Base-by-base conservation (phyloP, 371 early-diverging fungal species). In the Mucor racemosus region DNA sequence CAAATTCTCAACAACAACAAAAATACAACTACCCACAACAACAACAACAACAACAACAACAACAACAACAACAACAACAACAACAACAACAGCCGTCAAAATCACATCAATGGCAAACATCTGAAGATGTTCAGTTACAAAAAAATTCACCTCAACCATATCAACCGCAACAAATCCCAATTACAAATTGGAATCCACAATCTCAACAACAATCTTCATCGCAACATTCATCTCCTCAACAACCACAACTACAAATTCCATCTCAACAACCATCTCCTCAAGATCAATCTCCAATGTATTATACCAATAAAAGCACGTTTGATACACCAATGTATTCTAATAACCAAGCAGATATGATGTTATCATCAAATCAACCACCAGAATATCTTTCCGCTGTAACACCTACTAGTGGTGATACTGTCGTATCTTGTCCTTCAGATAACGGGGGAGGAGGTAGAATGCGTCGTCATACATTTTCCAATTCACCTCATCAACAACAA, bases 401-500 rank as follows among this genome's bases (percentile, higher is more conserved):
- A 5, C 26, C 31, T n/a, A 36, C 53, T 15, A 40, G 7, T 48
- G 19, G 15, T 26, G 36, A 62, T 10, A 33, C 36, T 13, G 26
- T 15, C 5, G 36, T 40, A 14, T 17, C 38, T 4, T n/a, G 39
- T 3, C 19, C 34, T 39, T 21, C 36, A 0, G 40, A 11, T 39
- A 13, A 58, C 4, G 17, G 19, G 1, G 17, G n/a, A 53, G 26
- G 19, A 53, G 17, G 19, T 17, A 42, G 54, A 53, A 39, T 36
- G 38, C 65, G 65, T 39, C 46, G 65, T 4, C 65, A 65, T 59
- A 65, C 65, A 10, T 36, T 58, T 21, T 65, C 65, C 0, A 35
- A 42, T 44, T 41, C 56, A 35, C 35, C 58, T 5, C 48, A 31
- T 17, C 41, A 54, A 14, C 19, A 21, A 14, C 36, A 26, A 2